Base-by-base conservation (phyloP, 1,284 basidiomycete genomes). In the Rhodotorula sp. region DNA sequence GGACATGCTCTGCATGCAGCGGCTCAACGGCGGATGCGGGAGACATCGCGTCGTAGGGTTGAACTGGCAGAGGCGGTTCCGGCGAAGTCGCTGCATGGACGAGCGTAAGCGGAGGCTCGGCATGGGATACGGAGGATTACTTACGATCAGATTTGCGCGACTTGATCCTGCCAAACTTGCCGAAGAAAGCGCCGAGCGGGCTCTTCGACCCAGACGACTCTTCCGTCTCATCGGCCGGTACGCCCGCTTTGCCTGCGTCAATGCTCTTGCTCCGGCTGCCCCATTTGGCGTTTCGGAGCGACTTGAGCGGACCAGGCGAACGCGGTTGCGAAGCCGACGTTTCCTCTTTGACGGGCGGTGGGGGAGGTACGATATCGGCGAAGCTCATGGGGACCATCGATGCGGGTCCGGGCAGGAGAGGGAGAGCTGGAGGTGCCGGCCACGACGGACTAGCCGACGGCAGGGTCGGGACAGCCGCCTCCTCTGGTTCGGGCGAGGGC, bases 111-210 rank as follows among this genome's bases (percentile, higher is more conserved):
- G 54, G 32, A 34, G 54, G 13, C 13, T 44, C 39, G 39, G 8
- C 11, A 44, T 3, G 19, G 39, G 19, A 13, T 17, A 3, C 11
- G 39, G 39, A 44, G 13, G 39, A 3, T 10, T 5, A 55, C 54
- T 39, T 15, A 55, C 54, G 32, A 15, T 55, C 54, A 11, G 54
- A 55, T 22, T 55, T 55, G 19, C 54, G 30, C 32, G 54, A 34
- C 54, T 55, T 55, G 24, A 4, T 20, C 48, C 62, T 61, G 19
- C 59, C 61, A 32, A 60, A 66, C 46, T 67, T 67, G 44, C 65
- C 65, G 19, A 71, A 71, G 62, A 71, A 71, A 0, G 65, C 22
- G 3, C 68, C 68, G 30, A 66, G 59, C 17, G 70, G 70, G 30
- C 66, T 67, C 52, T 71, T 71, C 10, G 51, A 34, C 0, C 55